phyloP scores from a whole-genome alignment of 768 basidiomycete species.

The Cystobasidiopsis lactophilus region DNA sequence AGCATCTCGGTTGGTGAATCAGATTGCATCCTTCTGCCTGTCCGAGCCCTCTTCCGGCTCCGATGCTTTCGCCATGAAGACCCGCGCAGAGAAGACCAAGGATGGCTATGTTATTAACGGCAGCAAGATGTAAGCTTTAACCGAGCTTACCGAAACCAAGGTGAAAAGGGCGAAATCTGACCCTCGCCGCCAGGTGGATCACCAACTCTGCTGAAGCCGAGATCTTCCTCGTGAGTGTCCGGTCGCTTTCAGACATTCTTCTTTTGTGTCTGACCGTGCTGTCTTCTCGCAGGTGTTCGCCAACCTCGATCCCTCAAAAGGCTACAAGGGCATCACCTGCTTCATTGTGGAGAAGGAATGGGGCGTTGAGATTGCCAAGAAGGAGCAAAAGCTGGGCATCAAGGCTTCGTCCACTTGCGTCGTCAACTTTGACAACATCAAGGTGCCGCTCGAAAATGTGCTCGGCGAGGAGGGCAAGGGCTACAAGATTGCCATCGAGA shows the following conservation, averaged over 20 bases:
- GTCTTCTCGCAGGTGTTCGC: slow-evolving; percentile 64
- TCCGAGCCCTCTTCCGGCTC: slow-evolving; percentile 85
- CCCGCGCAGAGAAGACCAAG: slow-evolving; percentile 53
- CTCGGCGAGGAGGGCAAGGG: slow-evolving; percentile 45
- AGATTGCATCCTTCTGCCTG: slow-evolving; percentile 91
- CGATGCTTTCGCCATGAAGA: slow-evolving; percentile 89
- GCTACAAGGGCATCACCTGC: slow-evolving; percentile 98
- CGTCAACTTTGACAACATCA: slow-evolving; percentile 81
- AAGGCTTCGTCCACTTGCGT: slow-evolving; percentile 87
- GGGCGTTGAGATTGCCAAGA: slow-evolving; percentile 93
- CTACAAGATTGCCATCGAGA: slow-evolving; percentile 70
- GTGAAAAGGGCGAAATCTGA: too few species aligned
- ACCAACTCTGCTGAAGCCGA: slow-evolving; percentile 21
- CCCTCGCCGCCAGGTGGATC: slow-evolving; percentile 14
- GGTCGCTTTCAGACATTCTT: slow-evolving; percentile 47
- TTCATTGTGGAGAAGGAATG: slow-evolving; percentile 89
- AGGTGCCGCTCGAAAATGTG: slow-evolving; percentile 61
- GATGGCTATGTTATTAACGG: slow-evolving; percentile 67
- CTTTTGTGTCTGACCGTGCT: slow-evolving; percentile 27
- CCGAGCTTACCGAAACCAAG: too few species aligned
- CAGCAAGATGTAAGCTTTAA: slow-evolving; percentile 52
- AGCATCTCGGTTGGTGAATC: neutral
- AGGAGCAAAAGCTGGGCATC: slow-evolving; percentile 95
- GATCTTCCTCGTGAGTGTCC: slow-evolving; percentile 19
- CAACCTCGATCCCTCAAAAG: slow-evolving; percentile 77